These are phyloP conservation scores for Boletellus deceptivus DNA, from an alignment of 1,284 basidiomycete genomes.

Conservation along the genomic window DNA sequence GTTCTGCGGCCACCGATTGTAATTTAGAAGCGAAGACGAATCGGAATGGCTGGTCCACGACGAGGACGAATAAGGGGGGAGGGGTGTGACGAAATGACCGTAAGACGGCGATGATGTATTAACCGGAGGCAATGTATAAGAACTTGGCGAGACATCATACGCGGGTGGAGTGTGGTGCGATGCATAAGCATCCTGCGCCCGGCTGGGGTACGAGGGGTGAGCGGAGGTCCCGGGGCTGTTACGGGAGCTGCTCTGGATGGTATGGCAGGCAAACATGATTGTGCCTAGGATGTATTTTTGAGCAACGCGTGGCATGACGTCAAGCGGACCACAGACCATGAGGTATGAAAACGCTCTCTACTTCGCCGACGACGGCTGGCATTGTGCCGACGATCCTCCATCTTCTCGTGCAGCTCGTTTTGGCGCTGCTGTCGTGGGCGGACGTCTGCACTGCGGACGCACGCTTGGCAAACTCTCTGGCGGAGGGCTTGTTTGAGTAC, in stretches of 20 bases:
- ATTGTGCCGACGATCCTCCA: conserved; percentile 81
- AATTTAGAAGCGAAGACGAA: conserved; percentile 33
- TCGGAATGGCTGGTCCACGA: conserved; percentile 48
- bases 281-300: conserved; percentile 46
- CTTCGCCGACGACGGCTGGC: conserved; percentile 63
- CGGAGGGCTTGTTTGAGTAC: conserved; percentile 54
- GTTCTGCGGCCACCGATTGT: conserved; percentile 40
- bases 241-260: conserved; percentile 36
- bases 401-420: conserved; percentile 91
- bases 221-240: conserved; percentile 17
- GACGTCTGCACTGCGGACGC: conserved; percentile 75
- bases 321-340: conserved; percentile 64
- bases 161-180: conserved; percentile 38
- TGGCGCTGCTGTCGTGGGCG: conserved; percentile 62
- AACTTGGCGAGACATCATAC: conserved; percentile 28
- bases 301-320: conserved; percentile 38
- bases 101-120: conserved; percentile 30
- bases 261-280: conserved; percentile 84
- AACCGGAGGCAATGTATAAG: conserved; percentile 36
- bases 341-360: conserved; percentile 91
- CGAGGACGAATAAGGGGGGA: conserved; percentile 45
- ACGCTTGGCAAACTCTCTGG: conserved; percentile 81
- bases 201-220: conserved; percentile 28
- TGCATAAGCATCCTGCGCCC: conserved; percentile 39
- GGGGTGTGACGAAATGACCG: conserved; percentile 21